Evolutionary conservation across 2,329 filamentous ascomycete species (phyloP), one percentile per base, ranked within the genome.

Genomic region (Aspergillus novoparasiticus): DNA sequence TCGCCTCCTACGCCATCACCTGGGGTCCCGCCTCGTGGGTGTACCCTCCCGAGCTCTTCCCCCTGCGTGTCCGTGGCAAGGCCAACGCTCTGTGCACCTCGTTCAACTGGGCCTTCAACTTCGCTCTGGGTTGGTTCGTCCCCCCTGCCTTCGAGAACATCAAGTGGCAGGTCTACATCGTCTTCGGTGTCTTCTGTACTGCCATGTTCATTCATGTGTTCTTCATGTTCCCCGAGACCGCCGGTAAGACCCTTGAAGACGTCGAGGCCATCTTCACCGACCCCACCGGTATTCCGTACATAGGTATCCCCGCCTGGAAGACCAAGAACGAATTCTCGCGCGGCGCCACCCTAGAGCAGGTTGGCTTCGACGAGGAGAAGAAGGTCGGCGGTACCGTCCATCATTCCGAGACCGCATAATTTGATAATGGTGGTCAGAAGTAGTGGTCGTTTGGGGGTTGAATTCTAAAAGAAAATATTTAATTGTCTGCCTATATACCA

Each of bases 181-280:
- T 94, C 66, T 94, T 94, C 72, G 91, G 85, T 14, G 84, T 87
- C 19, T 92, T 93, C 81, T 91, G 90, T 73, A 83, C 83, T 1
- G 82, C 83, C 23, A 89, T 90, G 68, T 86, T 87, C 60, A 71
- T 92, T 54, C 89, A 92, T 77, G 86, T 90, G 72, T 85, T 86
- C 74, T 81, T 93, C 67, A 78, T 83, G 46, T 87, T 86, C 68
- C 89, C 89, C 0, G 86, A 92, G 77, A 93, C 90, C 0, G 86
- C 87, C 45, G 90, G 90, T 14, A 91, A 88, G 77, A 90, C 89
- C 0, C 85, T 94, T 1, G 91, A 94, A 72, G 90, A 94, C 73
- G 89, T 93, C 75, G 90, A 91, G 67, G 86, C 86, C 16, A 88
- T 93, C 66, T 94, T 94, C 73, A 78, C 73, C 34, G 72, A 76